These are phyloP conservation scores for Krasilnikovozyma curviuscula DNA, from an alignment of 768 basidiomycete genomes.

Conservation along the genomic window DNA sequence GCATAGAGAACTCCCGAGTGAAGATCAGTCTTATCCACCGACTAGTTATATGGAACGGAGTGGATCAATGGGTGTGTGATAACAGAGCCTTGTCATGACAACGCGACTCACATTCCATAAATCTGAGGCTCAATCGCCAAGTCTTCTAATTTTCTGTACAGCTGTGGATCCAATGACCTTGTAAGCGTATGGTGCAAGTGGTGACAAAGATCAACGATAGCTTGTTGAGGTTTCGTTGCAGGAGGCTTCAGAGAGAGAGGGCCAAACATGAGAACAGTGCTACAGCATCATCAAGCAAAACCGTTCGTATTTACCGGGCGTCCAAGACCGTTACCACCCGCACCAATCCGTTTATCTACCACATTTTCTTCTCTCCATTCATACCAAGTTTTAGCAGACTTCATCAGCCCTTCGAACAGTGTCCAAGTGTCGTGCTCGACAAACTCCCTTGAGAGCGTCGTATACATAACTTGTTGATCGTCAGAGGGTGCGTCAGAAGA, in stretches of 20 bases:
- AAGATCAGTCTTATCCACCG: conserved; percentile 89
- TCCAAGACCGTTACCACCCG: not conserved
- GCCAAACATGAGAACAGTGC: not conserved
- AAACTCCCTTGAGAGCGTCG: conserved; percentile 19
- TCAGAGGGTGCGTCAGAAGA: not conserved
- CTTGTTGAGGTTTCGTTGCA: conserved; percentile 45
- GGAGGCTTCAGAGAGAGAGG: not conserved
- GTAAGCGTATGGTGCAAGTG: conserved; percentile 55
- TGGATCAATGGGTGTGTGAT: conserved; percentile 4
- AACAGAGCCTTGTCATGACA: not conserved
- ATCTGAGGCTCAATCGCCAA: conserved; percentile 87
- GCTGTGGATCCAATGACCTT: conserved; percentile 54
- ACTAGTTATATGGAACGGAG: conserved; percentile 28
- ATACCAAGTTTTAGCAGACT: conserved; percentile 53
- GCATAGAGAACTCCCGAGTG: conserved; percentile 71
- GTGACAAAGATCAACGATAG: conserved; percentile 68
- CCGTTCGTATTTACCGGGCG: not conserved
- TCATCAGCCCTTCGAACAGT: conserved; percentile 65
- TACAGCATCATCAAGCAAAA: not conserved
- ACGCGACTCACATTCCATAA: conserved; percentile 62
- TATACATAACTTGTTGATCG: not conserved
- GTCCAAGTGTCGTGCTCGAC: conserved; percentile 59
- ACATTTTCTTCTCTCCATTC: conserved; percentile 21
- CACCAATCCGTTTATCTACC: not conserved
- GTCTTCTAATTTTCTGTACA: conserved; percentile 55